Evolutionary conservation across 148 eudicot species (phyloP).

Genomic region (Rhododendron simsii): DNA sequence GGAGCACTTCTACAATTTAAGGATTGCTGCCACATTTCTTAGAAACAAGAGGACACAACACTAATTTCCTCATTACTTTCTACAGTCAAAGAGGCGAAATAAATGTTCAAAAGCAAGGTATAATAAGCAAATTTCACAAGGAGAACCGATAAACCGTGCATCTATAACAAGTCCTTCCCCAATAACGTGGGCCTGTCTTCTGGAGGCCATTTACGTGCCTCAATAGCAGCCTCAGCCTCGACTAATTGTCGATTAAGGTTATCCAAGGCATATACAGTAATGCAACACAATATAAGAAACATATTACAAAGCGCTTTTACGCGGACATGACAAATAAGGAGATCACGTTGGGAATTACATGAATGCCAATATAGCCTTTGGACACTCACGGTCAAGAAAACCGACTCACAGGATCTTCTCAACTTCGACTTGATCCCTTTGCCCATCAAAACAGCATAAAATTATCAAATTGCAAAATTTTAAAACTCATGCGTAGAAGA

Average conservation of each 20-base stretch:
- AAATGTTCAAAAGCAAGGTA: neutral
- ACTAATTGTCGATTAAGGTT: constrained; percentile 38
- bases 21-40: too few relatives aligned
- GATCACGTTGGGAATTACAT: neutral
- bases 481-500: neutral
- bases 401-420: constrained; percentile 47
- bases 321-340: neutral
- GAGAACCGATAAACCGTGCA: constrained; percentile 26
- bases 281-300: neutral
- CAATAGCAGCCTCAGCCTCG: constrained; percentile 41
- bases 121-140: neutral
- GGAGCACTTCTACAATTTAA: too few relatives aligned
- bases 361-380: neutral
- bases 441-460: constrained; percentile 48
- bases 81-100: constrained; percentile 1
- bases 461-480: neutral
- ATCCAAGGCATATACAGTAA: constrained; percentile 27
- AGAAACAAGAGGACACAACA: too few relatives aligned
- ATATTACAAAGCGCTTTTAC: neutral
- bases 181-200: constrained; percentile 37
- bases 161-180: constrained; percentile 62
- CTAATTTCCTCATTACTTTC: constrained; percentile 75
- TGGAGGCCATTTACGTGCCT: constrained; percentile 39
- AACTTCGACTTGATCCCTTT: constrained; percentile 46
- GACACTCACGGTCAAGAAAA: constrained; percentile 40